A percentile compares a stretch with the other conserved stretches of the same genome.
Evolutionary conservation across 2,329 filamentous ascomycete genomes (phyloP).

Genomic region (Penicillium sclerotigenum): DNA sequence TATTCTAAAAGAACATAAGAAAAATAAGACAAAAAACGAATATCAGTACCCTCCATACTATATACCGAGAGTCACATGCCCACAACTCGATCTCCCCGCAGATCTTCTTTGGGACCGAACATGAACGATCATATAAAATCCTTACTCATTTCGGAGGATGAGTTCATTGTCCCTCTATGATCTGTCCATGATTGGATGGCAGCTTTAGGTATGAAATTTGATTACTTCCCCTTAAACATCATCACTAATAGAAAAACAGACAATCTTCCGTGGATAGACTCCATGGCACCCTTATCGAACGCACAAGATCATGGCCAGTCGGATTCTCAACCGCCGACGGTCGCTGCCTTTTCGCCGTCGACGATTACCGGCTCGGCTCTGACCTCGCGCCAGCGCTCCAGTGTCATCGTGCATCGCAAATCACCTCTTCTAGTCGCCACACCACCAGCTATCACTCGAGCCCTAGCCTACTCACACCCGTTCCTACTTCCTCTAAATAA

Average conservation of each 20-base stretch:
- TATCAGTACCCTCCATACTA: not conserved
- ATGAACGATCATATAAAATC: constrained; percentile 16
- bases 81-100: constrained; percentile 21
- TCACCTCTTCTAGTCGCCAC: constrained; percentile 89
- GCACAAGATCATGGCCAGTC: constrained; percentile 39
- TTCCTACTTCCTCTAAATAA: constrained; percentile 88
- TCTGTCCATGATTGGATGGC: constrained; percentile 47
- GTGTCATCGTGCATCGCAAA: constrained; percentile 94
- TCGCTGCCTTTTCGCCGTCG: constrained; percentile 84
- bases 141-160: constrained; percentile 29
- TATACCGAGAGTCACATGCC: constrained; percentile 24
- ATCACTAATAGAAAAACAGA: constrained; percentile 29
- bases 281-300: constrained; percentile 49
- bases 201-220: constrained; percentile 44
- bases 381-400: constrained; percentile 74
- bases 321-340: constrained; percentile 62
- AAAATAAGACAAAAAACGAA: not conserved
- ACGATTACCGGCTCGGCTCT: constrained; percentile 68
- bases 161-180: constrained; percentile 28
- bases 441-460: constrained; percentile 88
- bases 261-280: constrained; percentile 54
- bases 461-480: constrained; percentile 91
- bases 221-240: not conserved
- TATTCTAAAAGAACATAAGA: not conserved
- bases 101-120: constrained; percentile 22